Evolutionary conservation across 208 protist genomes (phyloP).

Genomic region (Trypanosoma mega): DNA sequence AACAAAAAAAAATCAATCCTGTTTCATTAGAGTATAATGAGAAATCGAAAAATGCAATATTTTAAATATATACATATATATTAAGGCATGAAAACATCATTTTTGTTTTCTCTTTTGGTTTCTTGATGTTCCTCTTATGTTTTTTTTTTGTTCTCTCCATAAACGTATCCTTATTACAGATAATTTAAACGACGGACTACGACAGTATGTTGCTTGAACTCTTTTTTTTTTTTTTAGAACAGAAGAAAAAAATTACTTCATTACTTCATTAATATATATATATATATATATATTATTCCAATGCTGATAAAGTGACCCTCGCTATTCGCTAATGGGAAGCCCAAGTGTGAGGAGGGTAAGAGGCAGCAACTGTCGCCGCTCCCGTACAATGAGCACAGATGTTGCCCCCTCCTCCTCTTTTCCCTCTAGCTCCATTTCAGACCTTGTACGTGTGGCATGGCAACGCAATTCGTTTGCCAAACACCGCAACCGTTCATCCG

Average conservation of each 20-base stretch:
- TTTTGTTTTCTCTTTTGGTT: too few relatives aligned
- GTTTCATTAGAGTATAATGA: too few relatives aligned
- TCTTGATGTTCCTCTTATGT: too few relatives aligned
- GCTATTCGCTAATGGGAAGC: slow-evolving; percentile 31
- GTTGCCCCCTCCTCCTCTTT: slow-evolving; percentile 2
- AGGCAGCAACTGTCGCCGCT: slow-evolving; percentile 39
- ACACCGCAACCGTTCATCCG: slow-evolving; percentile 46
- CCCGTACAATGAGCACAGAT: slow-evolving; percentile 24
- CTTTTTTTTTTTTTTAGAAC: too few relatives aligned
- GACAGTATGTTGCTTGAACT: too few relatives aligned
- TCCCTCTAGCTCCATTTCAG: slow-evolving; percentile 30
- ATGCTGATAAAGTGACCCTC: background rate
- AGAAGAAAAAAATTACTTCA: too few relatives aligned
- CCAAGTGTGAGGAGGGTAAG: slow-evolving; percentile 53
- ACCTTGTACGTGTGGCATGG: slow-evolving; percentile 48
- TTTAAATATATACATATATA: background rate
- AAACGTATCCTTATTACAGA: too few relatives aligned
- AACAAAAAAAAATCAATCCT: background rate
- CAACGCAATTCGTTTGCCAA: slow-evolving; percentile 70
- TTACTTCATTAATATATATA: background rate
- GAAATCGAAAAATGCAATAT: too few relatives aligned
- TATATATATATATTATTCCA: background rate
- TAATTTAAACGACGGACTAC: too few relatives aligned
- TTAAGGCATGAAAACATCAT: too few relatives aligned
- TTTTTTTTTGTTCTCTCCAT: too few relatives aligned